Base-by-base conservation (phyloP, 768 basidiomycete genomes). In the Kwoniella dendrophila region DNA sequence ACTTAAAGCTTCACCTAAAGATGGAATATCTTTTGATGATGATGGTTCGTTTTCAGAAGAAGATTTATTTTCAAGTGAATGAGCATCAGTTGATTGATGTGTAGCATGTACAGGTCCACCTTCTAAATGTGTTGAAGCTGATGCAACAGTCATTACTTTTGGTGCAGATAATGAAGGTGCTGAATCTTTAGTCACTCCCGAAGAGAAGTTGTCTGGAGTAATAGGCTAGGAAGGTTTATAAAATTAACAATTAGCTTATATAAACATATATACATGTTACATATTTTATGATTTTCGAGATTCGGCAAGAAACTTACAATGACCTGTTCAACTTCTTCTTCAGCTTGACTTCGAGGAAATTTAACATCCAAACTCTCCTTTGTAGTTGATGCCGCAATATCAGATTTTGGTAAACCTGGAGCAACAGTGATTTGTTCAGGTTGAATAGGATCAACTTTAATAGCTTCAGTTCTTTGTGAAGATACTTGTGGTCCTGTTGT, bases 191-290 rank as follows among this genome's bases (percentile, higher is more conserved):
- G 67, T 16, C 24, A 63, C 47, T 20, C 58, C 59, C 18, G 75
- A 77, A n/a, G 83, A 79, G 83, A 84, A 87, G 67, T 85, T 83
- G 80, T 88, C 86, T 33, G 83, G 84, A 1, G 83, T 72, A 72
- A 83, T 84, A 10, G 87, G 87, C 87, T 88, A 68, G 10, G 22
- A 18, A 24, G 36, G 10, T 32, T 6, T 20, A 52, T 18, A 5
- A 52, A 4, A 27, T 27, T 50, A 0, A 18, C n/a, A 20, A 0
- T 52, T 10, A 33, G 50, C 22, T 24, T 38, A 41, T 44, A 20
- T 24, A 24, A 24, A 22, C 36, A 1, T 44, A 20, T 3, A 44
- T 4, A 18, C n/a, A 22, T 10, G 22, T 20, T 18, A 24, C 43
- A 16, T 10, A 22, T 44, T 18, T n/a, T 24, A 22, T 24, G 10